These are phyloP conservation scores for Xylaria sp. DNA, from an alignment of 2,329 filamentous ascomycete species.

Conservation along the genomic window DNA sequence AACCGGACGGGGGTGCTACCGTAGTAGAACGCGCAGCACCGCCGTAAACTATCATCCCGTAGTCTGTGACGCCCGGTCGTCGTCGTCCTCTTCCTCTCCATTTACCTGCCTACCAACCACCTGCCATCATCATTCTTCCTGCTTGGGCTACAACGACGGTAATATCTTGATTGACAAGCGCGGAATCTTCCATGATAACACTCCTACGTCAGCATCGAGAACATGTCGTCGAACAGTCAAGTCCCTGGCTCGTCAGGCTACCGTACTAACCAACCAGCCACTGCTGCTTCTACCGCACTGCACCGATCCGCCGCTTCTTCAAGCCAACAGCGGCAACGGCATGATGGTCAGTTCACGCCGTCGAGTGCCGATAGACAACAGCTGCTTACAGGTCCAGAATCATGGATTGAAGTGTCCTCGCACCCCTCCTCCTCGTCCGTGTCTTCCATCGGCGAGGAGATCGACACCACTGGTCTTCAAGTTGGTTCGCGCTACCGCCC, in stretches of 20 bases:
- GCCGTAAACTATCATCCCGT: neutral
- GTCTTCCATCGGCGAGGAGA: slow-evolving; percentile 86
- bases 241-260: slow-evolving; percentile 43
- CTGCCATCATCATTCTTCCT: neutral
- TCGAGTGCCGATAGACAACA: slow-evolving; percentile 22
- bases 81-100: slow-evolving; percentile 12
- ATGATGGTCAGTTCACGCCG: slow-evolving; percentile 44
- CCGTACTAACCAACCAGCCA: slow-evolving; percentile 35
- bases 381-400: slow-evolving; percentile 69
- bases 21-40: neutral
- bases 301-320: slow-evolving; percentile 33
- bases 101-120: neutral
- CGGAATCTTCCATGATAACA: neutral
- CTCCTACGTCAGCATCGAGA: slow-evolving; percentile 1
- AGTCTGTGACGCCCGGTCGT: neutral
- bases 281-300: slow-evolving; percentile 16
- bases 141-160: neutral
- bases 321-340: slow-evolving; percentile 41
- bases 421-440: slow-evolving; percentile 93
- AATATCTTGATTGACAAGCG: neutral
- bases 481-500: slow-evolving; percentile 73
- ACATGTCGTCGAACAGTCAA: slow-evolving; percentile 31
- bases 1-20: slow-evolving; percentile 8
- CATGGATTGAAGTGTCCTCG: slow-evolving; percentile 94
- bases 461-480: slow-evolving; percentile 86